phyloP scores from a whole-genome alignment of 2,329 filamentous ascomycete genomes.

The Beauveria pseudobassiana region DNA sequence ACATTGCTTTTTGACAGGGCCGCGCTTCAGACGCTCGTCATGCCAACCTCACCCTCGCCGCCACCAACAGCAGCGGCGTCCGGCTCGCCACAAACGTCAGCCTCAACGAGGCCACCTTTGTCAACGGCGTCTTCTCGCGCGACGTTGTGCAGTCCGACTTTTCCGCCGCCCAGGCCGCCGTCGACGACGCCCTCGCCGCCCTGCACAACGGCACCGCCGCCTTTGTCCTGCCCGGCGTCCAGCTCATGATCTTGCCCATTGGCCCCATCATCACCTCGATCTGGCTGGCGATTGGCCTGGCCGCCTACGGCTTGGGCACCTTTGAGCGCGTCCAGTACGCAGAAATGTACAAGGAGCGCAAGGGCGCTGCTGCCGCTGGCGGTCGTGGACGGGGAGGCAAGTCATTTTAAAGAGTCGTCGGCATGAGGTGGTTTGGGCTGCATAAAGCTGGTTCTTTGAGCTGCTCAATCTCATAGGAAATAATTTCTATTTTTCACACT shows the following conservation, averaged over 20 bases:
- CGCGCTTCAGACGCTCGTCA: conserved; percentile 54
- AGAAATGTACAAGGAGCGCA: conserved; percentile 48
- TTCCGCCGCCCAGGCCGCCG: conserved; percentile 40
- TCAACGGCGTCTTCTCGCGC: conserved; percentile 61
- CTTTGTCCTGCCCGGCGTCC: conserved; percentile 62
- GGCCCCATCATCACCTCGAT: conserved; percentile 58
- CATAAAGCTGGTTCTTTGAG: not conserved
- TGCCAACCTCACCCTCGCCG: conserved; percentile 61
- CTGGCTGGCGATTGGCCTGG: conserved; percentile 52
- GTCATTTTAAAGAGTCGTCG: not conserved
- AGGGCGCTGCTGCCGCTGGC: conserved; percentile 1
- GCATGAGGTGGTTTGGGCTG: too few species aligned
- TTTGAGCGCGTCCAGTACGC: conserved; percentile 59
- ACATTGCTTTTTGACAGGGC: conserved; percentile 31
- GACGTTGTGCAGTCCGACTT: conserved; percentile 46
- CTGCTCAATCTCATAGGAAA: not conserved
- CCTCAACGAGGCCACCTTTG: conserved; percentile 62
- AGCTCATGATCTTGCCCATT: conserved; percentile 61
- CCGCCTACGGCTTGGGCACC: conserved; percentile 57
- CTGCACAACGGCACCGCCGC: conserved; percentile 47
- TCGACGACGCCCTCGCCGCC: conserved; percentile 36
- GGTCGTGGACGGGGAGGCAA: not conserved
- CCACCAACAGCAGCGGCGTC: conserved; percentile 41
- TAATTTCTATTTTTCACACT: not conserved
- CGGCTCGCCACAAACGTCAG: conserved; percentile 57